Percentiles rank a stretch among this genome's conserved stretches.
These are phyloP conservation scores for Rubus idaeus DNA, from an alignment of 306 rosid genomes.

Conservation along the genomic window DNA sequence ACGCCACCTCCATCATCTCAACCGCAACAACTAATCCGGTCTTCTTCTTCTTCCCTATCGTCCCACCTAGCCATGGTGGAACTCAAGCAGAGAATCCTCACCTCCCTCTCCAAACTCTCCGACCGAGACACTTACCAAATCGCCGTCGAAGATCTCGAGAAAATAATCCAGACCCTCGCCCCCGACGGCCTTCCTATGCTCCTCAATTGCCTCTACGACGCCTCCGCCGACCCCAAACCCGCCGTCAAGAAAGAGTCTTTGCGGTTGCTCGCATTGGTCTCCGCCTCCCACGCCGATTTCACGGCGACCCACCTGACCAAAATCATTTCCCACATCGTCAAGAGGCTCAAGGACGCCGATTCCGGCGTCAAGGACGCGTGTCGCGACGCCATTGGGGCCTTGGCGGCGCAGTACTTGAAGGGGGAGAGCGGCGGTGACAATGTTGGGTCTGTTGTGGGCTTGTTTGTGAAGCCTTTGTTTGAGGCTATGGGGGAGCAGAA, in stretches of 20 bases:
- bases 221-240: conserved; percentile 81
- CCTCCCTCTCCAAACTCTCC: conserved; percentile 82
- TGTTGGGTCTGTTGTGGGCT: conserved; percentile 60
- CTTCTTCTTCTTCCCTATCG: conserved; percentile 42
- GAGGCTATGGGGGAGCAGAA: conserved; percentile 97
- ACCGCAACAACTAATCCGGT: not conserved
- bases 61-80: conserved; percentile 93
- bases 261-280: conserved; percentile 61
- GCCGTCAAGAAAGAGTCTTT: conserved; percentile 74
- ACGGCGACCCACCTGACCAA: conserved; percentile 69
- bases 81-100: conserved; percentile 80
- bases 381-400: conserved; percentile 68
- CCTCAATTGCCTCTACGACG: conserved; percentile 81
- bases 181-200: conserved; percentile 79
- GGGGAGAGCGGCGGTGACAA: conserved; percentile 29
- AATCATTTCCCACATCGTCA: conserved; percentile 60
- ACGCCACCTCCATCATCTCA: conserved; percentile 30
- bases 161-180: conserved; percentile 56
- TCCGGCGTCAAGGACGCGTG: conserved; percentile 75
- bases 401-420: conserved; percentile 59
- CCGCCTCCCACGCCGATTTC: conserved; percentile 58
- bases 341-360: conserved; percentile 80
- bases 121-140: conserved; percentile 95
- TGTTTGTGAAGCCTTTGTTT: conserved; percentile 87
- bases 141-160: conserved; percentile 85